phyloP scores from a whole-genome alignment of 805 yeast species.

The Ogataea allantospora region DNA sequence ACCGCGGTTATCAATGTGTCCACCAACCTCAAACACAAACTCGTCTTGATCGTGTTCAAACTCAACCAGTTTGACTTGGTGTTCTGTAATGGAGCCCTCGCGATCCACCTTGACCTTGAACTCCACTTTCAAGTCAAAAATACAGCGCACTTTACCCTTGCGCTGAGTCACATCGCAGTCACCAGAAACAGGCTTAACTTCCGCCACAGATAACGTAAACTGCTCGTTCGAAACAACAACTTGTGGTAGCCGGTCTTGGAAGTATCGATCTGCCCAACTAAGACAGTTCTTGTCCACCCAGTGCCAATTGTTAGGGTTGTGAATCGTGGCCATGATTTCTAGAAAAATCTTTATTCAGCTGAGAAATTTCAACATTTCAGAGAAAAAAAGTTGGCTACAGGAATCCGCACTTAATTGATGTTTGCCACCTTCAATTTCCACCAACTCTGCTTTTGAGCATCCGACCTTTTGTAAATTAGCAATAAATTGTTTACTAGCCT shows the following conservation, averaged over 20 bases:
- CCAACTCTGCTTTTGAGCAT: slow-evolving; percentile 30
- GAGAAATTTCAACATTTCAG: slow-evolving; percentile 31
- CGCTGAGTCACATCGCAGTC: slow-evolving; percentile 84
- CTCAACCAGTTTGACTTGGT: slow-evolving; percentile 56
- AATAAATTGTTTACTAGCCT: slow-evolving; percentile 45
- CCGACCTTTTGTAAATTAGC: slow-evolving; percentile 26
- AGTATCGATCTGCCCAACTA: slow-evolving; percentile 82
- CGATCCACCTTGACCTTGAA: slow-evolving; percentile 43
- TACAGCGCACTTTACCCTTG: slow-evolving; percentile 76
- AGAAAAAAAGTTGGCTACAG: slow-evolving; percentile 35
- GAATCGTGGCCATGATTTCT: slow-evolving; percentile 67
- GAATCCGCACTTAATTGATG: slow-evolving; percentile 52
- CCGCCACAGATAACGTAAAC: slow-evolving; percentile 34
- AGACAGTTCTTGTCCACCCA: slow-evolving; percentile 98
- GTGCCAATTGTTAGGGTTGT: slow-evolving; percentile 99
- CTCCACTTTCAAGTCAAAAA: slow-evolving; percentile 61
- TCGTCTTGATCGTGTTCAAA: slow-evolving; percentile 78
- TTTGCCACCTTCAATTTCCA: slow-evolving; percentile 33
- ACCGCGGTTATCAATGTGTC: slow-evolving; percentile 37
- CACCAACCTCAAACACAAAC: slow-evolving; percentile 47
- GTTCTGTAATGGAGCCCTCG: slow-evolving; percentile 35
- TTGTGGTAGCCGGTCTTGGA: slow-evolving; percentile 56
- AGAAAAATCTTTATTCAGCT: slow-evolving; percentile 21
- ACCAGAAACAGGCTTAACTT: slow-evolving; percentile 51
- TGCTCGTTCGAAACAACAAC: slow-evolving; percentile 38